Evolutionary conservation across 2,329 filamentous ascomycete genomes (phyloP), one percentile per base, ranked within the genome.

Genomic region (Helotiales sp.): DNA sequence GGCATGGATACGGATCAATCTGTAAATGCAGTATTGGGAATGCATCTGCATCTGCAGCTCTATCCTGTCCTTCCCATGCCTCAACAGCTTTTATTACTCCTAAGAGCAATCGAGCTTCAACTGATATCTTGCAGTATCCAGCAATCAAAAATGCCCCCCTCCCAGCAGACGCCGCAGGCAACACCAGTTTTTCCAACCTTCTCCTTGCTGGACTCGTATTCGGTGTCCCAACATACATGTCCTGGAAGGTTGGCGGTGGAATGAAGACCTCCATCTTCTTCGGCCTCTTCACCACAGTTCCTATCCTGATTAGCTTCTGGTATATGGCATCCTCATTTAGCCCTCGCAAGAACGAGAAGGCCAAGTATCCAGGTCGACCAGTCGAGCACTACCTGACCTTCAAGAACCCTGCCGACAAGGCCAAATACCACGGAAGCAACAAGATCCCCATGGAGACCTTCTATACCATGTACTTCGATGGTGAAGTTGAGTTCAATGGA

Each of bases 391-490:
- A 98, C 83, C 88, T 96, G 73, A 90, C 87, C 69, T 96, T 96
- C 85, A 92, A 93, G 76, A 84, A 83, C 69, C 79, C 83, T 59
- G 82, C 83, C 70, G 85, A 88, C 75, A 81, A 80, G 68, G 78
- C 82, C 75, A 93, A 89, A 81, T 96, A 93, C 82, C 85, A 86
- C 73, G 92, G 92, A 79, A 86, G 86, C 80, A 91, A 87, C 82
- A 94, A 91, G 83, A 93, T 96, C 69, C 90, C 93, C 63, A 91
- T 96, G 85, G 91, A 97, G 84, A 96, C 93, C 26, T 98, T 98
- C 85, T 90, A 96, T 79, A 94, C 97, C 82, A 97, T 95, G 91
- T 98, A 97, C 86, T 97, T 98, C 81, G 91, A 96, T 77, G 93
- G 93, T 67, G 89, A 97, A 66, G 93, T 97, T 71, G 93, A 97